Evolutionary conservation across 2,329 filamentous ascomycete genomes (phyloP).

Genomic region (Sclerotinia trifoliorum): DNA sequence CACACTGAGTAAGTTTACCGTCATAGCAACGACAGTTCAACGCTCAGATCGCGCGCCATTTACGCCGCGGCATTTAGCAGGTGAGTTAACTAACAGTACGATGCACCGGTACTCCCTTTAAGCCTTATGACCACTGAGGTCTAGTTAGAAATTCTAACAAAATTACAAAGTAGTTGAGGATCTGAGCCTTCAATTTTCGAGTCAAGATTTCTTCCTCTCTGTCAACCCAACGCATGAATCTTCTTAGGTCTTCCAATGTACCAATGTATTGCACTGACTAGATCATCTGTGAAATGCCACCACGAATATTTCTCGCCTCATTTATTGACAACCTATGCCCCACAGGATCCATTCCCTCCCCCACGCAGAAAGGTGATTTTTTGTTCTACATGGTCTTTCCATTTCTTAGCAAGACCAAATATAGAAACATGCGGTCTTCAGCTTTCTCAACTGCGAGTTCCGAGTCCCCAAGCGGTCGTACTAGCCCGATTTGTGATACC

Average conservation of each 20-base stretch:
- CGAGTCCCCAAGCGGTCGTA: constrained; percentile 19
- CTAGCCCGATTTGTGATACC: neutral
- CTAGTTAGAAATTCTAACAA: neutral
- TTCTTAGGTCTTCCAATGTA: neutral
- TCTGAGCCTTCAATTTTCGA: neutral
- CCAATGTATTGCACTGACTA: constrained; percentile 10
- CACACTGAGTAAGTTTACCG: constrained; percentile 12
- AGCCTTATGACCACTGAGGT: neutral
- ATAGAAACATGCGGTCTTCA: constrained; percentile 13
- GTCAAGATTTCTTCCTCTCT: neutral
- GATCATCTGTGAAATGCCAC: constrained; percentile 11
- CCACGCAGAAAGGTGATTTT: constrained; percentile 7
- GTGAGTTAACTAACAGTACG: neutral
- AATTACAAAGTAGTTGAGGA: neutral
- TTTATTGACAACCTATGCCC: constrained; percentile 1
- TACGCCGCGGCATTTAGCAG: neutral
- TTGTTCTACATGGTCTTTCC: constrained; percentile 1
- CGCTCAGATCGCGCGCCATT: constrained; percentile 20
- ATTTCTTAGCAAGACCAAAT: constrained; percentile 12
- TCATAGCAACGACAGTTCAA: constrained; percentile 8
- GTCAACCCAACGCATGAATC: constrained; percentile 6
- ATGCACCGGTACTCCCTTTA: neutral
- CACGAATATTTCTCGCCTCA: neutral
- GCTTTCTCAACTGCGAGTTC: constrained; percentile 12
- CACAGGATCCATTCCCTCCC: constrained; percentile 6